Evolutionary conservation across 169 alveolate genomes (phyloP).

Genomic region (Cryptosporidium canis): DNA sequence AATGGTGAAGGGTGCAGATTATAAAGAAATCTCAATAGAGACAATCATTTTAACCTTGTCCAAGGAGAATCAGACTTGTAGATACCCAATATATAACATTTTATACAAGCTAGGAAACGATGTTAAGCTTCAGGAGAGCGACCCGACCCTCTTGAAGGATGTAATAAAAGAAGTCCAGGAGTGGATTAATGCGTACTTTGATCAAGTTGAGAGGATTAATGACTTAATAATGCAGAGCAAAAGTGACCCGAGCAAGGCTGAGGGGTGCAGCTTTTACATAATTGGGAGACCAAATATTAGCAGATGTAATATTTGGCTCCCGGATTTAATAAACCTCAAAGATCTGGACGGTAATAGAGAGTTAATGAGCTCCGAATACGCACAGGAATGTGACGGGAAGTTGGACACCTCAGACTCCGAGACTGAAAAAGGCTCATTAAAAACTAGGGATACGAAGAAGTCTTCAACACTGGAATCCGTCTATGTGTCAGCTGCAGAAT

Average conservation of each 20-base stretch:
- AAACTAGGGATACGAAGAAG: neutral
- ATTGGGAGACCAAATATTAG: conserved; percentile 35
- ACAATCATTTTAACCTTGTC: conserved; percentile 17
- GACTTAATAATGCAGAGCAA: neutral
- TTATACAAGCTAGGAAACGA: conserved; percentile 40
- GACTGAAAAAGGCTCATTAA: neutral
- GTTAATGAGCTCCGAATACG: neutral
- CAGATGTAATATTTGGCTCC: conserved; percentile 54
- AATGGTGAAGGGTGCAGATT: neutral
- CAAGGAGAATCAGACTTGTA: neutral
- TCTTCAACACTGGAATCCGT: conserved; percentile 20
- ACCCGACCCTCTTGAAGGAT: conserved; percentile 12
- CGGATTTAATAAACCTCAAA: neutral
- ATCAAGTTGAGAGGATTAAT: neutral
- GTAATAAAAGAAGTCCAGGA: neutral
- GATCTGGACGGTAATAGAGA: neutral
- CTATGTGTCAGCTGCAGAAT: conserved; percentile 23
- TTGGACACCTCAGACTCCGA: neutral
- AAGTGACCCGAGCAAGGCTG: neutral
- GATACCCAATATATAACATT: conserved; percentile 33
- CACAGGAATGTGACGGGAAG: no score
- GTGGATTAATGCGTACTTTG: conserved; percentile 24
- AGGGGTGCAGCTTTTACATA: neutral
- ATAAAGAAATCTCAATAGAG: neutral
- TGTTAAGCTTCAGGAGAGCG: neutral